Conservation (phyloP, 495 filamentous ascomycete species). For the Barbatosphaeria neglecta region DNA sequence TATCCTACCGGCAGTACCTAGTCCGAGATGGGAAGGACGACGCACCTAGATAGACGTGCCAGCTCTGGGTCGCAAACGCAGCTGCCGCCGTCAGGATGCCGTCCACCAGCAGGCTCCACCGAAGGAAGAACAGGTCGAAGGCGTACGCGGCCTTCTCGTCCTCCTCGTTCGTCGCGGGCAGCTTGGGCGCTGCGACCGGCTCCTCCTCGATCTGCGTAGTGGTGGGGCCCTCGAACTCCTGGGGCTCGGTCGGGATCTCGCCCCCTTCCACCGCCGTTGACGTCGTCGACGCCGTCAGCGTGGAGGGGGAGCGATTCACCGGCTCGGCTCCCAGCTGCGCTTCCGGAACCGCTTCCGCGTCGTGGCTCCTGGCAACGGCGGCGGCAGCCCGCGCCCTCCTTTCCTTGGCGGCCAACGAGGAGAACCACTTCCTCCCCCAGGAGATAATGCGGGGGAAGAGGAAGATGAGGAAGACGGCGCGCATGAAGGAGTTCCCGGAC, state of each 20-base stretch:
- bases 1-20: not conserved
- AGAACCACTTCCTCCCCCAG: conserved; percentile 33
- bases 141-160: conserved; percentile 26
- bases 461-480: conserved; percentile 41
- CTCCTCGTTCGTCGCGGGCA: conserved; percentile 17
- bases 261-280: no score
- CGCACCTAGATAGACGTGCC: conserved; percentile 44
- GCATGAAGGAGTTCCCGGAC: conserved; percentile 38
- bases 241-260: conserved; percentile 18
- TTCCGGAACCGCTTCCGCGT: not conserved
- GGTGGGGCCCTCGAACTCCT: conserved; percentile 26
- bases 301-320: no score
- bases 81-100: conserved; percentile 38
- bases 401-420: not conserved
- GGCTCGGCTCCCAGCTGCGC: not conserved
- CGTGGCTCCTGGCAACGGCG: not conserved
- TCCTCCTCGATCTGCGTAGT: conserved; percentile 31
- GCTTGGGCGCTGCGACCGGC: no score
- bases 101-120: conserved; percentile 39
- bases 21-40: not conserved
- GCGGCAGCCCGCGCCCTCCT: not conserved
- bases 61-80: conserved; percentile 34
- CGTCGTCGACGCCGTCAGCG: no score
- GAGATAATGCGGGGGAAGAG: conserved; percentile 44
- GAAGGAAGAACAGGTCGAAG: conserved; percentile 45